Percentiles rank a stretch among this genome's conserved stretches.
Conservation (phyloP, 768 basidiomycete species). For the Russula sp. region DNA sequence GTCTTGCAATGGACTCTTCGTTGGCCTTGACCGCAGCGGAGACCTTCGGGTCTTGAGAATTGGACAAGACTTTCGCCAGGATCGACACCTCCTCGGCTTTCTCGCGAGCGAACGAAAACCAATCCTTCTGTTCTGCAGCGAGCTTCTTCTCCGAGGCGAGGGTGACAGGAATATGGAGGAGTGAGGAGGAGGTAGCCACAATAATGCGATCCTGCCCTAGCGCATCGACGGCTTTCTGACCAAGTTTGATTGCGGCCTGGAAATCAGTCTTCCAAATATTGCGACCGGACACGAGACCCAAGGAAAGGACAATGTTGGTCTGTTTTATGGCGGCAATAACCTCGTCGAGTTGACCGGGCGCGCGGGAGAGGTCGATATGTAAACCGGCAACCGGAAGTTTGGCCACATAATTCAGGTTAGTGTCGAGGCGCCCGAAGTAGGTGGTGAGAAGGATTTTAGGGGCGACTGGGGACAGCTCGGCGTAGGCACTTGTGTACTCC, state of each 20-base stretch:
- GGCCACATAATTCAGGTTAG: slow-evolving; percentile 81
- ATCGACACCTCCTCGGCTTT: slow-evolving; percentile 88
- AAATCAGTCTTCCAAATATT: slow-evolving; percentile 99
- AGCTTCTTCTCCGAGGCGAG: slow-evolving; percentile 90
- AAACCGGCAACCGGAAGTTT: slow-evolving; percentile 92
- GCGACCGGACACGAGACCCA: slow-evolving; percentile 95
- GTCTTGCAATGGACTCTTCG: slow-evolving; percentile 85
- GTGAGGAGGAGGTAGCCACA: slow-evolving; percentile 93
- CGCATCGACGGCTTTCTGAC: slow-evolving; percentile 76
- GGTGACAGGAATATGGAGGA: slow-evolving; percentile 97
- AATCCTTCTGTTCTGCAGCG: slow-evolving; percentile 85
- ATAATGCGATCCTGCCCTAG: slow-evolving; percentile 89
- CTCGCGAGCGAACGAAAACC: slow-evolving; percentile 98
- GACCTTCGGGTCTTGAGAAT: slow-evolving; percentile 72
- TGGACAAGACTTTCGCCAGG: slow-evolving; percentile 81
- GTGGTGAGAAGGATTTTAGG: slow-evolving; percentile 94
- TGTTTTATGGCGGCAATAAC: slow-evolving; percentile 81
- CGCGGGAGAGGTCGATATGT: slow-evolving; percentile 96
- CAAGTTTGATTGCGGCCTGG: slow-evolving; percentile 71
- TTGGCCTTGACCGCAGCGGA: slow-evolving; percentile 82
- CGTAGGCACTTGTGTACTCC: slow-evolving; percentile 77
- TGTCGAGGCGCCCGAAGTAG: slow-evolving; percentile 95
- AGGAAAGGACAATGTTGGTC: slow-evolving; percentile 78
- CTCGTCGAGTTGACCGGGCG: slow-evolving; percentile 80
- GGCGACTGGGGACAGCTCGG: slow-evolving; percentile 73